These are phyloP conservation scores for Fusarium sp. DNA, from an alignment of 2,329 filamentous ascomycete species.

Conservation along the genomic window DNA sequence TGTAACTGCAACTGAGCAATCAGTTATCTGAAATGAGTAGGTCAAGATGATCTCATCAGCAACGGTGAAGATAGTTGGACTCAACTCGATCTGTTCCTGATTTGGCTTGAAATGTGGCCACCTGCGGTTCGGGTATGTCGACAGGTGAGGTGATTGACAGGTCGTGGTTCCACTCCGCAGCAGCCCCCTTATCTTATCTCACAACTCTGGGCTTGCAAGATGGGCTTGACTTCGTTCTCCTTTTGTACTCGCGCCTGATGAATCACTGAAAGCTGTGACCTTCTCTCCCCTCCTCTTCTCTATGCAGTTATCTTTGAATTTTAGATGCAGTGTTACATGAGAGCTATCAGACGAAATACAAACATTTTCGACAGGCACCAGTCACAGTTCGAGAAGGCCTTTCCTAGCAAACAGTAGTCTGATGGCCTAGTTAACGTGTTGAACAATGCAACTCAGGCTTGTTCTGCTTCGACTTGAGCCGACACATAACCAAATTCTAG, in stretches of 20 bases:
- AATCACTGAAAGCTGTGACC: too few relatives aligned
- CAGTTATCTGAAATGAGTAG: neutral
- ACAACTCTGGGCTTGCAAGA: neutral
- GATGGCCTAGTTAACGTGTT: constrained; percentile 40
- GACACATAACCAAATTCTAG: constrained; percentile 47
- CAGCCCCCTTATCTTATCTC: neutral
- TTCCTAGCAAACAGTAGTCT: constrained; percentile 41
- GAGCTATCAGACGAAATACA: neutral
- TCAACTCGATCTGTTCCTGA: neutral
- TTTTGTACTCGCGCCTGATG: neutral
- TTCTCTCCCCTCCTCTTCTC: neutral
- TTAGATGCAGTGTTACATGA: neutral
- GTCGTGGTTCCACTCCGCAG: neutral
- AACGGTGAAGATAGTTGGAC: neutral
- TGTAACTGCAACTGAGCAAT: neutral
- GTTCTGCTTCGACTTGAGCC: constrained; percentile 45
- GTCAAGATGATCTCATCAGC: neutral
- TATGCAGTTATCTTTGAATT: neutral
- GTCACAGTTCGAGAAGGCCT: constrained; percentile 15
- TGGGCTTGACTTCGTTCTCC: constrained; percentile 15
- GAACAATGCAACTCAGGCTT: constrained; percentile 37
- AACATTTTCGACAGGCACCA: neutral
- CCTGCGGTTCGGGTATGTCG: neutral
- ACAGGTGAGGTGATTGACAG: constrained; percentile 6
- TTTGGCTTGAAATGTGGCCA: constrained; percentile 1